Evolutionary conservation across 2,329 filamentous ascomycete genomes (phyloP), one percentile per base, ranked within the genome.

Genomic region (Calycina marina): DNA sequence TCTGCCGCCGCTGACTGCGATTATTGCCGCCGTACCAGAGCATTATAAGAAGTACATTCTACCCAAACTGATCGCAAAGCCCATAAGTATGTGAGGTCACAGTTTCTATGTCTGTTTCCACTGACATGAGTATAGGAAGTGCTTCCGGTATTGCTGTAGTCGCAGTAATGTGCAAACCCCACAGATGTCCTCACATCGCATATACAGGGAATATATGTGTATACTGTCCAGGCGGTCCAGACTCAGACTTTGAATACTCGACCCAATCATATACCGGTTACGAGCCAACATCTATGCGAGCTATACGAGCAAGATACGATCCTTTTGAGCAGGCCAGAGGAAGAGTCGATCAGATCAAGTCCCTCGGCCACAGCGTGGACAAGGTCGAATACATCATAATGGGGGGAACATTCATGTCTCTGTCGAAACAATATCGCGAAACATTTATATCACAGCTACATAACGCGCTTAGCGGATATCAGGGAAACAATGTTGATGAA

Each of bases 351-450:
- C 90, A 98, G 60, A 84, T 98, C 52, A 92, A 93, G 56, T 81
- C 83, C 2, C 67, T 98, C 0, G 90, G 90, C 1, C 90, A 98
- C 57, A 93, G 84, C 28, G 90, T 98, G 29, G 90, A 98, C 61
- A 98, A 98, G 57, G 90, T 98, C 14, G 90, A 98, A 62, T 98
- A 96, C 57, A 98, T 98, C 52, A 93, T 98, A 54, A 98, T 98
- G 90, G 90, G 90, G 38, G 90, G 90, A 44, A 98, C 90, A 0
- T 98, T 98, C 59, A 98, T 98, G 92, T 96, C 88, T 3, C 60
- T 98, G 15, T 69, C 88, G 6, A 76, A 85, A 48, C 75, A 78
- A 14, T 98, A 98, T 56, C 69, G 90, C 16, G 83, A 98, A 40
- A 75, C 82, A 35, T 98, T 98, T 50, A 93, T 98, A 38, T 79